Base-by-base conservation (phyloP, 176 grass and related monocot genomes). In the Zoysia japonica region DNA sequence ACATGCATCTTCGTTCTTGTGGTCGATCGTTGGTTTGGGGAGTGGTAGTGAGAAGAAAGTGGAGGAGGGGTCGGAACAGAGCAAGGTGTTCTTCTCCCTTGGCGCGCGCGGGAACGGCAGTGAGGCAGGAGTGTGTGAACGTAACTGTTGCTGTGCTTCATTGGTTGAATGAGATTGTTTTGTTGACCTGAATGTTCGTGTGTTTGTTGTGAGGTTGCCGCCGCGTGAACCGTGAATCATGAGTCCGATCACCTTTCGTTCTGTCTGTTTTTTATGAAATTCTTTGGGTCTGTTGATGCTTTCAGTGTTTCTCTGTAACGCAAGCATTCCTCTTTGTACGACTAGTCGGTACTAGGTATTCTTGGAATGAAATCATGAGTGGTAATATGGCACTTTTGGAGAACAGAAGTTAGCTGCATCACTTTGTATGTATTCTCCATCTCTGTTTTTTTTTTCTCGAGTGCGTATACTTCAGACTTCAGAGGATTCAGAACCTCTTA, bases 151-250 rank as follows among this genome's bases (percentile, higher is more conserved):
- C 0, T 59, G 42, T 70, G 19, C 41, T 70, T 50, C 38, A 63
- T 17, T 74, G 61, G 42, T 73, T 64, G 36, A 28, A 5, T 47
- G 38, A 28, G 71, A 43, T 10, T 11, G 39, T 16, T 12, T 3
- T 39, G 59, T 65, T 38, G 49, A 5, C 6, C 8, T 7, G 0
- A n/a, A 9, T 59, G 56, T 59, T 59, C 56, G 4, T 43, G 65
- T 73, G 50, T 46, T 52, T n/a, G 61, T 44, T 52, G 61, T 78
- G 76, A 66, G 61, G 41, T 52, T 38, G 65, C 15, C 51, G 17
- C 28, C 28, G 28, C 28, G 0, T 28, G 28, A 28, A 28, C 28
- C 75, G 9, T 43, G 43, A 11, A 43, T n/a, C 38, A 17, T 77
- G 12, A 50, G 42, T 68, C 53, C 53, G 41, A 47, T 43, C 51